Evolutionary conservation across 768 basidiomycete genomes (phyloP), one percentile per base, ranked within the genome.

Genomic region (Tephrocybe sp.): DNA sequence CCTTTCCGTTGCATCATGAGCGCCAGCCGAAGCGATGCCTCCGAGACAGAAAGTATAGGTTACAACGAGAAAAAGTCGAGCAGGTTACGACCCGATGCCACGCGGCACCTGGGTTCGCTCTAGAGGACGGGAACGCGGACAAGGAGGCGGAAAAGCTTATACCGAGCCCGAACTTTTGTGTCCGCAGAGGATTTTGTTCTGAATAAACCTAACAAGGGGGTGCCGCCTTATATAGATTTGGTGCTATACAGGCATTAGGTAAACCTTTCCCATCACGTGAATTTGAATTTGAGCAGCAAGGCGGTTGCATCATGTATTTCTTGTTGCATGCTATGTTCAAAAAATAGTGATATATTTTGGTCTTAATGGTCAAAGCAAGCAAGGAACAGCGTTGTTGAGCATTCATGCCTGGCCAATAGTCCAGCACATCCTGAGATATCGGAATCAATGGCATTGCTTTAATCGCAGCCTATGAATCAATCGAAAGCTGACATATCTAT

Each of bases 81-180:
- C 63, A 61, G 58, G 58, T 61, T 51, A 67, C 62, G 58, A 68
- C 41, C 71, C 71, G 59, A 65, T 60, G 57, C 65, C 61, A 48
- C 30, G 61, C 28, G 53, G 65, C 65, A 67, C 73, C 69, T 72
- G 50, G 68, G 68, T 51, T 83, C 62, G 55, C 33, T 90, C 79
- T 90, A 77, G 88, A 79, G 82, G 86, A 90, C 88, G 87, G 88
- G 88, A 90, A 93, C 90, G 90, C 90, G 90, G 86, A 81, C 89
- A 81, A 83, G 88, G 83, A 90, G 81, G 80, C 84, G 86, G 85
- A 80, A 78, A 70, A 79, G 81, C 83, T 86, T 76, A 72, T 67
- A 72, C 86, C 89, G 66, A 78, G 90, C 81, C 87, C 90, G 90
- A 93, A 92, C 90, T 93, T 89, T 88, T 81, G 66, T 83, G 90